These are phyloP conservation scores for Pichia sp. DNA, from an alignment of 1,139 yeast genomes.

Conservation along the genomic window DNA sequence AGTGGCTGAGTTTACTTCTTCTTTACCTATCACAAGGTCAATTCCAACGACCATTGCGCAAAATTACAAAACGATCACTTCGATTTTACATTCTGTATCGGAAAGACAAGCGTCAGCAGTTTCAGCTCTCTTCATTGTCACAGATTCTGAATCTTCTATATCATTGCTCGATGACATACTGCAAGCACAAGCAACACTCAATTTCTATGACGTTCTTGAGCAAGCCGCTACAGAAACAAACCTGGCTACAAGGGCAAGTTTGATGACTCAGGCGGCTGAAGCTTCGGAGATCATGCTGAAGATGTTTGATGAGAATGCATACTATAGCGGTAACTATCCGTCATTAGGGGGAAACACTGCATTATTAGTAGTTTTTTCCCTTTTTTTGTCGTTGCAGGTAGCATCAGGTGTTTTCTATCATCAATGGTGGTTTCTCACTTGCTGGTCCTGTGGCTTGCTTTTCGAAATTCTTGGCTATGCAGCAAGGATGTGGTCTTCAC, in stretches of 20 bases:
- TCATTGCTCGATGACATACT: constrained; percentile 23
- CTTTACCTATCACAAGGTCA: too few relatives aligned
- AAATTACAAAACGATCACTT: constrained; percentile 14
- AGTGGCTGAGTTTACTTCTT: too few relatives aligned
- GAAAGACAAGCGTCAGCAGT: constrained; percentile 4
- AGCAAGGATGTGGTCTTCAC: constrained; percentile 46
- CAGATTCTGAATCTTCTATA: constrained; percentile 15
- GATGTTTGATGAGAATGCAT: constrained; percentile 24
- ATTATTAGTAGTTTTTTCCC: constrained; percentile 40
- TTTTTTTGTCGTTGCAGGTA: constrained; percentile 35
- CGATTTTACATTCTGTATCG: constrained; percentile 12
- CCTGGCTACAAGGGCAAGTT: constrained; percentile 24
- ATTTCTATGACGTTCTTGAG: constrained; percentile 29
- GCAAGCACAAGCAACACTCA: constrained; percentile 35
- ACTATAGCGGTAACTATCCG: constrained; percentile 37
- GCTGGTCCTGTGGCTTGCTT: constrained; percentile 53
- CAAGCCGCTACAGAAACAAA: constrained; percentile 37
- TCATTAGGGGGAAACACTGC: constrained; percentile 42
- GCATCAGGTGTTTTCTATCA: constrained; percentile 37
- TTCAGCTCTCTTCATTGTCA: constrained; percentile 21
- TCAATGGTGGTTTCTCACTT: constrained; percentile 69
- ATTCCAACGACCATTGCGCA: constrained; percentile 13
- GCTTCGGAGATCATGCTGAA: constrained; percentile 30
- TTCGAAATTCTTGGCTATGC: constrained; percentile 68
- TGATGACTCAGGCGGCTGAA: constrained; percentile 29